Conservation (phyloP, 495 filamentous ascomycete species). For the Podospora fimiseda region DNA sequence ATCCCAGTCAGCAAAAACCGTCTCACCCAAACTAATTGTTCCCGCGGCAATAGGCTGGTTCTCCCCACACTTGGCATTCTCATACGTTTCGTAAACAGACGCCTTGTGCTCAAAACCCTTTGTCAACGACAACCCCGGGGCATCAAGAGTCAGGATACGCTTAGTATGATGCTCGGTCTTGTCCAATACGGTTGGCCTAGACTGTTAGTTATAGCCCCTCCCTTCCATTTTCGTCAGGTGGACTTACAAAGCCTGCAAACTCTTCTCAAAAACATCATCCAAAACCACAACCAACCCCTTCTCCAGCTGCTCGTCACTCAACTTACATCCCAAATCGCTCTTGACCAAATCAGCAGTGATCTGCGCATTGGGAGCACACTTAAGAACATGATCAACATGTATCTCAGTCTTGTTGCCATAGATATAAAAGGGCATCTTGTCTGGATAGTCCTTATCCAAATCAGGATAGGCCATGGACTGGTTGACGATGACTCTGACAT, state of each 20-base stretch:
- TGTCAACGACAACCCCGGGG: neutral
- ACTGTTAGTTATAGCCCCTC: no score
- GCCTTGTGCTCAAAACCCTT: neutral
- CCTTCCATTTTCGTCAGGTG: neutral
- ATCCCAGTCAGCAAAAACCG: neutral
- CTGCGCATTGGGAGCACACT: no score
- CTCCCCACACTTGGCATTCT: neutral
- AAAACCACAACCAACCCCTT: neutral
- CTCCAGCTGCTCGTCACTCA: neutral
- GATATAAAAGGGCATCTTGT: constrained; percentile 38
- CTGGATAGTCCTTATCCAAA: constrained; percentile 30
- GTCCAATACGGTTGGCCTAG: neutral
- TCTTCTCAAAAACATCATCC: neutral
- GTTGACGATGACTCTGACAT: neutral
- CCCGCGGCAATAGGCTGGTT: neutral
- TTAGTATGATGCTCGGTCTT: neutral
- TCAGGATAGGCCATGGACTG: neutral
- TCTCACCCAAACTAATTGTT: neutral
- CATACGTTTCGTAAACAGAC: neutral
- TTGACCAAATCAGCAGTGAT: neutral
- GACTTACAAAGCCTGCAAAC: neutral
- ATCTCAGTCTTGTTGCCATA: neutral
- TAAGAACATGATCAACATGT: no score
- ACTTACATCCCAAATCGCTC: no score
- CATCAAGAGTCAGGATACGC: neutral